Percentiles rank a stretch among this genome's conserved stretches.
phyloP scores from a whole-genome alignment of 2,329 filamentous ascomycete species.

The Aciculosporium take region DNA sequence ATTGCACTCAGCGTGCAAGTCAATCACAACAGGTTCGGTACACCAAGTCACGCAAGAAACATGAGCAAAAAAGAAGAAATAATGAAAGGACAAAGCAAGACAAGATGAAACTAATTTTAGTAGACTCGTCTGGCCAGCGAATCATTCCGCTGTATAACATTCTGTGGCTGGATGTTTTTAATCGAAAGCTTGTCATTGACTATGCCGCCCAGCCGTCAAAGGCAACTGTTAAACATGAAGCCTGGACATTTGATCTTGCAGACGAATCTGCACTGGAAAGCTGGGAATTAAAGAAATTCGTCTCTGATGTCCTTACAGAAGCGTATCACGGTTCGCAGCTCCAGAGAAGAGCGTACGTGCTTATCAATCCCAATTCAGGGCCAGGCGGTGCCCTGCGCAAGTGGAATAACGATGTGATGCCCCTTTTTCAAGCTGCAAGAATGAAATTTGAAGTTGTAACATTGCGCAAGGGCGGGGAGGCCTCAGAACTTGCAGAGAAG shows the following conservation, averaged over 20 bases:
- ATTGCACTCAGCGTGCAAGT: conserved; percentile 6
- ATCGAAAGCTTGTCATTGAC: conserved; percentile 50
- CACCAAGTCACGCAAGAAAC: not conserved
- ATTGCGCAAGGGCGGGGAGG: conserved; percentile 63
- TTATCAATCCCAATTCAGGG: conserved; percentile 85
- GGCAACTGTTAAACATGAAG: conserved; percentile 43
- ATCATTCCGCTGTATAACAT: conserved; percentile 67
- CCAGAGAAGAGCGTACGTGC: conserved; percentile 67
- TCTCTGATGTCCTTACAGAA: conserved; percentile 46
- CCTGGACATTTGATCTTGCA: conserved; percentile 38
- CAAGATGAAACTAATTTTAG: not conserved
- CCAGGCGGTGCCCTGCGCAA: conserved; percentile 60
- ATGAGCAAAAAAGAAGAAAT: not conserved
- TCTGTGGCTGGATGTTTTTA: conserved; percentile 59
- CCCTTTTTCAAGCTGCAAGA: conserved; percentile 68
- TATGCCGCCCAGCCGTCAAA: conserved; percentile 52
- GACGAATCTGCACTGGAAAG: conserved; percentile 11
- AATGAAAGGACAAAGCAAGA: not conserved
- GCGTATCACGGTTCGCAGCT: conserved; percentile 57
- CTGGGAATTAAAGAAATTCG: conserved; percentile 43
- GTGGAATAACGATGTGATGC: conserved; percentile 63
- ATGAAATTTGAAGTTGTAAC: conserved; percentile 61
- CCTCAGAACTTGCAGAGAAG: conserved; percentile 57
- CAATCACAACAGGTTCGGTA: conserved; percentile 5
- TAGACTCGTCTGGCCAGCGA: conserved; percentile 14